Conservation (phyloP, 768 basidiomycete genomes). For the Tylopilus sp. region DNA sequence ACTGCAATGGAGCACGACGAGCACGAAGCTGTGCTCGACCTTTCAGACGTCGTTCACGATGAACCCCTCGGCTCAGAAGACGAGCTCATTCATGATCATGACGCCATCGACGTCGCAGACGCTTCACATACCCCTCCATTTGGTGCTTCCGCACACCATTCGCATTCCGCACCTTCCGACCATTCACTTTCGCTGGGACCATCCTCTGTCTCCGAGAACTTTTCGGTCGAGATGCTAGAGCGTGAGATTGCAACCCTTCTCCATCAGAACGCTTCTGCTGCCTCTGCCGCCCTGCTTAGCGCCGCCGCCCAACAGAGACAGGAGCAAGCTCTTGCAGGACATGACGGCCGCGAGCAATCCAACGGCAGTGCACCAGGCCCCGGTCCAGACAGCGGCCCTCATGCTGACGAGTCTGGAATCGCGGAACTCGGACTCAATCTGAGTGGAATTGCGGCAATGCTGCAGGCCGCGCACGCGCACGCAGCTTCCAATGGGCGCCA, state of each 20-base stretch:
- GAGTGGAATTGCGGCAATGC: constrained; percentile 69
- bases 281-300: constrained; percentile 58
- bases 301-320: constrained; percentile 71
- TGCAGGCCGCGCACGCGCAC: constrained; percentile 73
- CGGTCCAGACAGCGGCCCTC: constrained; percentile 13
- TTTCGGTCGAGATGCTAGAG: constrained; percentile 72
- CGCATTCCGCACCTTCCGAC: constrained; percentile 23
- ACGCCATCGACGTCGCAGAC: constrained; percentile 30
- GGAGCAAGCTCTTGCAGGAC: constrained; percentile 37
- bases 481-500: constrained; percentile 47
- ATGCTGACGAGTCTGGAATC: constrained; percentile 13
- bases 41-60: constrained; percentile 85
- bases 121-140: constrained; percentile 31
- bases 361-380: constrained; percentile 16
- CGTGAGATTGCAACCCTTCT: constrained; percentile 73
- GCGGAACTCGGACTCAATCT: constrained; percentile 53
- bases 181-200: constrained; percentile 36
- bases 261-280: constrained; percentile 70
- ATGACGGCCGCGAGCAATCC: constrained; percentile 31
- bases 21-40: constrained; percentile 59
- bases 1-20: constrained; percentile 50
- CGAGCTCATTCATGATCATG: constrained; percentile 31
- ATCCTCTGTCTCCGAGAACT: constrained; percentile 43
- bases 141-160: constrained; percentile 12
- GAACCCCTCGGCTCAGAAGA: constrained; percentile 64